A percentile compares a stretch with the other conserved stretches of the same genome.
These are phyloP conservation scores for Hibiscus trionum DNA, from an alignment of 345 rosid species.

Conservation along the genomic window DNA sequence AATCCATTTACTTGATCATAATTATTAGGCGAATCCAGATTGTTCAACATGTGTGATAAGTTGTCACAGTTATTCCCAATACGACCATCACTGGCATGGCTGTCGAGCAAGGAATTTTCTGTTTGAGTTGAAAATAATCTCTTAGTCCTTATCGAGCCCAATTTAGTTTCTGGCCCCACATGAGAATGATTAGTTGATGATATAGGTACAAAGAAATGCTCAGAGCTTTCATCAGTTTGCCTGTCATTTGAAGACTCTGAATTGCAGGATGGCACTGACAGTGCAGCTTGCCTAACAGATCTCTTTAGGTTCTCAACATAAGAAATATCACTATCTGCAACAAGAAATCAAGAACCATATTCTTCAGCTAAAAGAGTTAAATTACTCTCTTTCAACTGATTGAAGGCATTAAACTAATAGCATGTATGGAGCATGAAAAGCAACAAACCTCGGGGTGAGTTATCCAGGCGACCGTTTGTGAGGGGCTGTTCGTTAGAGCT, in stretches of 20 bases:
- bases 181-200: constrained; percentile 50
- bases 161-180: constrained; percentile 42
- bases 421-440: constrained; percentile 2
- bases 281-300: constrained; percentile 89
- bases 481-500: constrained; percentile 47
- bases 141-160: constrained; percentile 41
- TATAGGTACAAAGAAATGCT: constrained; percentile 79
- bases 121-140: constrained; percentile 43
- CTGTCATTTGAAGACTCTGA: constrained; percentile 64
- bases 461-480: constrained; percentile 38
- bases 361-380: constrained; percentile 11
- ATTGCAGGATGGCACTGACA: constrained; percentile 48
- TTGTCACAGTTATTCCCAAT: constrained; percentile 47
- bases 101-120: constrained; percentile 39
- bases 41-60: constrained; percentile 50
- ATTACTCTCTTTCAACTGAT: neutral
- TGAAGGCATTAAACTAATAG: neutral
- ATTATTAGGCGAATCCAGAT: constrained; percentile 56
- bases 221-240: constrained; percentile 71
- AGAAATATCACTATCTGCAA: constrained; percentile 58
- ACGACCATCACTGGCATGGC: constrained; percentile 34
- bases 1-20: constrained; percentile 66
- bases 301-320: constrained; percentile 74
- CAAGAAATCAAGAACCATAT: constrained; percentile 6
- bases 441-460: constrained; percentile 56